Conservation (phyloP, 176 grass and related monocot species). For the Tuctoria greenei region DNA sequence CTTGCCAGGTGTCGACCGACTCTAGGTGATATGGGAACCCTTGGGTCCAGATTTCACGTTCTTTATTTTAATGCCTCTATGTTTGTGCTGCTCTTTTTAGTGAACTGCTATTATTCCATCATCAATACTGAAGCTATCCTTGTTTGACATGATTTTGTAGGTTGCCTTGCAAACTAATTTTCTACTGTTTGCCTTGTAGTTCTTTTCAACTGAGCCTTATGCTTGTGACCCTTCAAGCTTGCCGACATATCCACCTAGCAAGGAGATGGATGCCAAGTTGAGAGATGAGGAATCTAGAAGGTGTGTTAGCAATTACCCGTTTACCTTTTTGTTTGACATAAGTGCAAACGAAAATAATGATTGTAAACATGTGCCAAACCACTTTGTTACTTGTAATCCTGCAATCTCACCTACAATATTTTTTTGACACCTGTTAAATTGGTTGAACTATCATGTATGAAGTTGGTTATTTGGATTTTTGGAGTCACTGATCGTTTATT, state of each 20-base stretch:
- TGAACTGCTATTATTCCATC: background rate
- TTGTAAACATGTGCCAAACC: background rate
- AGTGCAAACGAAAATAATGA: background rate
- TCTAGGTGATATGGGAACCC: too few relatives aligned
- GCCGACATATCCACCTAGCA: constrained; percentile 54
- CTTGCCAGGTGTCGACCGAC: too few relatives aligned
- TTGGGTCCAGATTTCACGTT: too few relatives aligned
- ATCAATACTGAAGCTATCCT: background rate
- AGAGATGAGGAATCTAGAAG: constrained; percentile 60
- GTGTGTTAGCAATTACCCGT: constrained; percentile 28
- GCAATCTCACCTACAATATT: background rate
- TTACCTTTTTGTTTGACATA: background rate
- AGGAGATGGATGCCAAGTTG: constrained; percentile 67
- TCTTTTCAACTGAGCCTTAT: constrained; percentile 55
- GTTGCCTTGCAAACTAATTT: background rate
- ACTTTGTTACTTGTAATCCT: background rate
- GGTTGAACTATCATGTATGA: background rate
- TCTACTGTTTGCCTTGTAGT: constrained; percentile 22
- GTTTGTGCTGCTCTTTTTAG: background rate
- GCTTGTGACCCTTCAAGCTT: constrained; percentile 51
- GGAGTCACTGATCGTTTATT: background rate
- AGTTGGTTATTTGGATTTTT: constrained; percentile 5
- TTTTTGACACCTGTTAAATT: background rate
- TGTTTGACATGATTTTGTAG: background rate
- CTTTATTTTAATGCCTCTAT: background rate